A percentile compares a stretch with the other conserved stretches of the same genome.
Evolutionary conservation across 2,329 filamentous ascomycete genomes (phyloP).

Genomic region (Fonsecaea multimorphosa): DNA sequence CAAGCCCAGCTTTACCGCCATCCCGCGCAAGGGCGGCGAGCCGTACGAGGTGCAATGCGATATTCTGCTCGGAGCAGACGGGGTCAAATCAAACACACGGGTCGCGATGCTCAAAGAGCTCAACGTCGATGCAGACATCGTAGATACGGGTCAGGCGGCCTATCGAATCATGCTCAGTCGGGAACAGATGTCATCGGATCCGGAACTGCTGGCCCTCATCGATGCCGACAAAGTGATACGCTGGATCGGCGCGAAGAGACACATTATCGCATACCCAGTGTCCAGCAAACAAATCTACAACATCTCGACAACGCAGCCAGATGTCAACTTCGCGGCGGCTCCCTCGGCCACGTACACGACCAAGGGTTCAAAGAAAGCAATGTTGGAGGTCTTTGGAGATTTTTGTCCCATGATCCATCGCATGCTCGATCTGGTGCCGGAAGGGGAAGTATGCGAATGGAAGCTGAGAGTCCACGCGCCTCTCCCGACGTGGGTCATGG

Average conservation of each 20-base stretch:
- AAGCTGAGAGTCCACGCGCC: constrained; percentile 67
- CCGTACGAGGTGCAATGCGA: constrained; percentile 59
- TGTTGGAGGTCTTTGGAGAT: constrained; percentile 64
- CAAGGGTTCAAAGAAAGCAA: constrained; percentile 64
- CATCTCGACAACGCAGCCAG: constrained; percentile 67
- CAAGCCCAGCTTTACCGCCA: constrained; percentile 64
- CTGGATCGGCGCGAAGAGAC: constrained; percentile 70
- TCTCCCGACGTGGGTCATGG: constrained; percentile 66
- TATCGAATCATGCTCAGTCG: constrained; percentile 61
- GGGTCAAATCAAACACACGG: constrained; percentile 59
- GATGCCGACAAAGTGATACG: constrained; percentile 63
- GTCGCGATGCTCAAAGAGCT: constrained; percentile 50
- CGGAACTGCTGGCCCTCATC: constrained; percentile 62
- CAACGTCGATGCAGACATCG: constrained; percentile 49
- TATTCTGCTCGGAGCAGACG: constrained; percentile 60
- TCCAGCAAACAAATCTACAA: constrained; percentile 70
- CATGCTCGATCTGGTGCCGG: constrained; percentile 66
- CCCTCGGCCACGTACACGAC: constrained; percentile 68
- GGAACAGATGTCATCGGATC: constrained; percentile 53
- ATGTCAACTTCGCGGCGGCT: constrained; percentile 64
- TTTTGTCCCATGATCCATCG: constrained; percentile 67
- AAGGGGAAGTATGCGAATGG: constrained; percentile 72
- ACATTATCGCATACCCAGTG: constrained; percentile 72
- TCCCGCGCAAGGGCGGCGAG: constrained; percentile 61
- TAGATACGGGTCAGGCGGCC: constrained; percentile 59